Conservation (phyloP, 352 stramenopile species). For the Elongisporangium anandrum region DNA sequence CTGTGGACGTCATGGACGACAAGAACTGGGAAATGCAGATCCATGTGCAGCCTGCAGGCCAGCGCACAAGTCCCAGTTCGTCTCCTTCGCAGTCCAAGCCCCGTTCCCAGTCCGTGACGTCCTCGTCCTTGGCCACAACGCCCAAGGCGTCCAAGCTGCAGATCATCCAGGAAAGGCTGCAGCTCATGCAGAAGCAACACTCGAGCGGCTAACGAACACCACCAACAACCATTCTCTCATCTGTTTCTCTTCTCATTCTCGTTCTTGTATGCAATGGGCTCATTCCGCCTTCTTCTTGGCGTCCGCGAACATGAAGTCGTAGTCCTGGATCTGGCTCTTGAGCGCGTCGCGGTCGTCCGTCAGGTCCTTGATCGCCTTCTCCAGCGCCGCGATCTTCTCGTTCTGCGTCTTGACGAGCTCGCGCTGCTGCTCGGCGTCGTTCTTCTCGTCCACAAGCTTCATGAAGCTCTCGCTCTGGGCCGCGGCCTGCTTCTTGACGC, state of each 20-base stretch:
- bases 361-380: constrained; percentile 41
- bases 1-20: constrained; percentile 7
- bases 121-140: constrained; percentile 19
- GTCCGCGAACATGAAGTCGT: constrained; percentile 88
- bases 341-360: constrained; percentile 62
- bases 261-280: constrained; percentile 8
- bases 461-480: constrained; percentile 73
- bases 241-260: not conserved
- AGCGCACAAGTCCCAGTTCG: constrained; percentile 1
- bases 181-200: constrained; percentile 35
- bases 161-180: constrained; percentile 59
- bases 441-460: constrained; percentile 83
- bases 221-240: not conserved
- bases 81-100: not conserved
- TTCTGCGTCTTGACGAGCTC: constrained; percentile 36
- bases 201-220: not conserved
- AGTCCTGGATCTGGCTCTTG: constrained; percentile 81
- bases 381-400: constrained; percentile 35
- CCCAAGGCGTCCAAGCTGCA: constrained; percentile 31
- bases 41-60: constrained; percentile 32
- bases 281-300: constrained; percentile 86
- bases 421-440: constrained; percentile 42
- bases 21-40: constrained; percentile 62
- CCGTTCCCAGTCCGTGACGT: constrained; percentile 3
- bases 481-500: constrained; percentile 76